phyloP scores from a whole-genome alignment of 2,329 filamentous ascomycete species.

The Arthrobotrys iridis region DNA sequence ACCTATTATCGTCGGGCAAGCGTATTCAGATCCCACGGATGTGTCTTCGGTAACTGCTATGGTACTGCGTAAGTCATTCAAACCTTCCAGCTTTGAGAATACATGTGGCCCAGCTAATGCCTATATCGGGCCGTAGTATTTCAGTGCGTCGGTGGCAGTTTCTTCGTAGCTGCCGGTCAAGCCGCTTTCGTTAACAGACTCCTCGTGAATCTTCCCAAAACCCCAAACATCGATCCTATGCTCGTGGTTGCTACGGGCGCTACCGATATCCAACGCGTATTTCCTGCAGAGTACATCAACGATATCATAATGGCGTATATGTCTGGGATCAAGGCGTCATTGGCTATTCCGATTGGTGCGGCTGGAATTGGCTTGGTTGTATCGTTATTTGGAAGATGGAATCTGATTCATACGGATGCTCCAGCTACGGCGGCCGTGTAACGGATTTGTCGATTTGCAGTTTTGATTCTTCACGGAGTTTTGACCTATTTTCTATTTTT shows the following conservation, averaged over 20 bases:
- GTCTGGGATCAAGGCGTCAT: slow-evolving; percentile 51
- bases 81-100: slow-evolving; percentile 68
- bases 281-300: slow-evolving; percentile 60
- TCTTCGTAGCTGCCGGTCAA: slow-evolving; percentile 68
- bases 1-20: slow-evolving; percentile 66
- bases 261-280: slow-evolving; percentile 62
- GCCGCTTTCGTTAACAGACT: slow-evolving; percentile 66
- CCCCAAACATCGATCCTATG: slow-evolving; percentile 63
- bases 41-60: slow-evolving; percentile 40
- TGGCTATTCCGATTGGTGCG: slow-evolving; percentile 42
- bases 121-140: slow-evolving; percentile 8
- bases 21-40: slow-evolving; percentile 58
- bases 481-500: no score
- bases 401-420: not conserved
- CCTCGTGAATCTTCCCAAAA: slow-evolving; percentile 56
- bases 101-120: not conserved
- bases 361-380: slow-evolving; percentile 60
- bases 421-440: not conserved
- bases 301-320: slow-evolving; percentile 61
- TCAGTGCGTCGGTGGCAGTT: slow-evolving; percentile 63
- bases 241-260: slow-evolving; percentile 68
- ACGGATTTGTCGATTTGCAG: no score
- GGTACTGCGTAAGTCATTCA: slow-evolving; percentile 64
- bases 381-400: not conserved
- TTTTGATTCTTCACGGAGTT: no score